Conservation (phyloP, 495 filamentous ascomycete genomes). For the Hypoxylon fuscum region DNA sequence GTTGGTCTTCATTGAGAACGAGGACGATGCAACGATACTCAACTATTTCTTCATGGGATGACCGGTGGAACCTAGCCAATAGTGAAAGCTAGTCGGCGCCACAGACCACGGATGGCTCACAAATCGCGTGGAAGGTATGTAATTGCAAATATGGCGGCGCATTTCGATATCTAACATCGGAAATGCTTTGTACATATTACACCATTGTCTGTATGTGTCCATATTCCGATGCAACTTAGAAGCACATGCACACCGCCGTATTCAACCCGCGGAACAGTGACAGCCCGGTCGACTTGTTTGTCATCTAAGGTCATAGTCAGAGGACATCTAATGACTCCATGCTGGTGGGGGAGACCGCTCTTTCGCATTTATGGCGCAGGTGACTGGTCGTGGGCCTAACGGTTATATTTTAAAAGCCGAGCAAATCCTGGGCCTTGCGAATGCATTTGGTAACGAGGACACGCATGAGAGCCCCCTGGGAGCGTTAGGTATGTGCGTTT, state of each 20-base stretch:
- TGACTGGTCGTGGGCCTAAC: conserved; percentile 5
- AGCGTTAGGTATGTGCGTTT: conserved; percentile 11
- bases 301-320: neutral
- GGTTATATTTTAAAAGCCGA: conserved; percentile 30
- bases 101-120: conserved; percentile 22
- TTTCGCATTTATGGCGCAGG: conserved; percentile 13
- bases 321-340: neutral
- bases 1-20: conserved; percentile 17
- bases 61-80: conserved; percentile 35
- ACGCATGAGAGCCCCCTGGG: conserved; percentile 24
- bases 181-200: conserved; percentile 12
- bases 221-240: conserved; percentile 30
- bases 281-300: conserved; percentile 18
- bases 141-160: conserved; percentile 20
- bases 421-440: conserved; percentile 2
- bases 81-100: conserved; percentile 15
- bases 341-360: neutral
- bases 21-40: conserved; percentile 15
- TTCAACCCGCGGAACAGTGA: conserved; percentile 15
- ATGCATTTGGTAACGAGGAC: neutral
- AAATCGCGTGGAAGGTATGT: conserved; percentile 14
- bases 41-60: conserved; percentile 16
- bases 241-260: conserved; percentile 33
- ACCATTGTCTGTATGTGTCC: conserved; percentile 16
- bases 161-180: conserved; percentile 20